Evolutionary conservation across 2,329 filamentous ascomycete species (phyloP), one percentile per base, ranked within the genome.

Genomic region (Fusarium sp.): DNA sequence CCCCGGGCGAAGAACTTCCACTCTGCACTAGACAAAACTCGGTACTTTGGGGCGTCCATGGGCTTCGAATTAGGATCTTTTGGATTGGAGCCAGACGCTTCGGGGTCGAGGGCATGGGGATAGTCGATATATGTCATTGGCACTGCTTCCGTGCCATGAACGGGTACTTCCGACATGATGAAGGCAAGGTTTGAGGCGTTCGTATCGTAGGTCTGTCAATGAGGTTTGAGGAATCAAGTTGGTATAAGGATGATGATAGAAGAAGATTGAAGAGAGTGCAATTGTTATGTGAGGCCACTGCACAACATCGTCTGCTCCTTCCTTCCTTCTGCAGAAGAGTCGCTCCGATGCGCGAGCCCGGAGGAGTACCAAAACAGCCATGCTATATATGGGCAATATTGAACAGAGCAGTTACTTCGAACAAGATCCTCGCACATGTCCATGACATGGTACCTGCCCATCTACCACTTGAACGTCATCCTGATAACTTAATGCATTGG

Each of bases 1-100:
- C 82, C 82, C n/a, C 80, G 80, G 21, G 84, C 85, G 47, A 87
- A 76, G 20, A 82, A 77, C 4, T 78, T 72, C 84, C 84, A 85
- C 66, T 87, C 85, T 6, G 76, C 62, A 7, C 80, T 75, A 0
- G 81, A 76, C 8, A 87, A 77, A 55, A 83, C 81, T 32, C 84
- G 80, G 64, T 83, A 75, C 5, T 62, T 71, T 12, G 54, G 30
- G 14, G 40, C 34, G 16, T 56, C 27, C 25, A 45, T 47, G 8
- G 32, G 34, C 12, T 37, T 64, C 5, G 37, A 23, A 1, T 40
- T 21, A 1, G 40, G 16, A 4, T 28, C 20, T 8, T 53, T 48
- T 40, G 42, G 10, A 8, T 16, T 41, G 34, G 34, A 25, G n/a
- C 5, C 7, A 14, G 30, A 37, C 5, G 34, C 18, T 37, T n/a